A percentile compares a stretch with the other conserved stretches of the same genome.
These are phyloP conservation scores for Saccharomycopsis capsularis DNA, from an alignment of 805 yeast genomes.

Conservation along the genomic window DNA sequence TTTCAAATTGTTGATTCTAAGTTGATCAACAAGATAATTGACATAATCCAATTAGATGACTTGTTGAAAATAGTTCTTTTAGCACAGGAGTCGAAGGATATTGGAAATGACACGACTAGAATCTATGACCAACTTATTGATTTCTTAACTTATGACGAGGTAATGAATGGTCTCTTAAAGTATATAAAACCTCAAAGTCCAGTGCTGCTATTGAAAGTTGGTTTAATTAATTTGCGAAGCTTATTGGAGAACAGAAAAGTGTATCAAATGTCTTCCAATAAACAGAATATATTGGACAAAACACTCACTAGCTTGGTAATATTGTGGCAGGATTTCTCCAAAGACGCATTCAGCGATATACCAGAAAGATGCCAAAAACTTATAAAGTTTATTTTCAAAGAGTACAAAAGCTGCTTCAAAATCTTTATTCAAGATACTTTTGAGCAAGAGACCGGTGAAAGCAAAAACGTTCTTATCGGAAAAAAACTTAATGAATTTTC, in stretches of 20 bases:
- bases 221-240: constrained; percentile 5
- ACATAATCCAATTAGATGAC: constrained; percentile 10
- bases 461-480: constrained; percentile 3
- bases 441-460: constrained; percentile 7
- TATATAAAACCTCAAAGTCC: not conserved
- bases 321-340: constrained; percentile 8
- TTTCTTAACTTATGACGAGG: constrained; percentile 14
- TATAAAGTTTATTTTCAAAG: not conserved
- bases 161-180: constrained; percentile 4
- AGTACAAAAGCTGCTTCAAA: constrained; percentile 6
- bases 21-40: constrained; percentile 6
- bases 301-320: constrained; percentile 2
- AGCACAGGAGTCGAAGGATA: not conserved
- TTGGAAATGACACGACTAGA: not conserved
- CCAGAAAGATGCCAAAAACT: not conserved
- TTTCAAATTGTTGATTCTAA: constrained; percentile 2
- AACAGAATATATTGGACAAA: constrained; percentile 6
- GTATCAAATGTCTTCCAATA: not conserved
- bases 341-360: not conserved
- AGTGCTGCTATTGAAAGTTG: not conserved
- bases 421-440: constrained; percentile 7
- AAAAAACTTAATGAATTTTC: not conserved
- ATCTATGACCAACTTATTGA: constrained; percentile 7
- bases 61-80: constrained; percentile 6
- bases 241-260: constrained; percentile 1